Evolutionary conservation across 2,329 filamentous ascomycete genomes (phyloP), one percentile per base, ranked within the genome.

Genomic region (Penicillium oxalicum): DNA sequence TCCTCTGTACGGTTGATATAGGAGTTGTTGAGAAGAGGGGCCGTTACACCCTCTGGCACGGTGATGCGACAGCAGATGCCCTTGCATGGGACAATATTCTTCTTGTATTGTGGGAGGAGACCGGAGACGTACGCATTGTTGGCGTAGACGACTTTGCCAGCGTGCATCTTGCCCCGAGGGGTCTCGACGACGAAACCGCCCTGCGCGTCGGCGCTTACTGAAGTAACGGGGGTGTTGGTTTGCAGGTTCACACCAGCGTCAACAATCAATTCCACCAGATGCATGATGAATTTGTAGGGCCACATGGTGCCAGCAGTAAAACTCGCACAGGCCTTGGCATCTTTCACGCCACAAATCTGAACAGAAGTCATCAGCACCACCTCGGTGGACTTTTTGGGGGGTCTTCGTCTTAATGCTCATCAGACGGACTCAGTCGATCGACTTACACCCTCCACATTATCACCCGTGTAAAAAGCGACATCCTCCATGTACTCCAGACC

Each of bases 51-150:
- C 12, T 59, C 50, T 0, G 67, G 64, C 1, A 63, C 52, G 2
- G 58, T 55, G 34, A 71, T 65, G 35, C 66, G 68, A 27, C 63
- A 65, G 53, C 68, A 70, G 9, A 70, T 63, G 0, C 87, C 89
- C n/a, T 87, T 77, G 9, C 86, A 83, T 0, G 91, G 91, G 1
- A 91, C 80, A 52, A 95, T 86, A 12, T 90, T 75, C 53, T 84
- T 81, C 2, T 79, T 74, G 58, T 94, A 85, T 32, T 73, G 65
- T 0, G 88, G 87, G 1, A 94, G 71, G 6, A 95, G 75, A 50
- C 84, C 79, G 1, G 86, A 88, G 0, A 88, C 90, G 66, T 95
- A 94, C 3, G 77, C 91, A 62, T 95, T 95, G 1, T 88, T 91
- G 5, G 88, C 86, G 18, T 95, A 78, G 13, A 95, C 76, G 24